These are phyloP conservation scores for Vitis cinerea DNA, from an alignment of 164 flowering plant genomes.

Conservation along the genomic window DNA sequence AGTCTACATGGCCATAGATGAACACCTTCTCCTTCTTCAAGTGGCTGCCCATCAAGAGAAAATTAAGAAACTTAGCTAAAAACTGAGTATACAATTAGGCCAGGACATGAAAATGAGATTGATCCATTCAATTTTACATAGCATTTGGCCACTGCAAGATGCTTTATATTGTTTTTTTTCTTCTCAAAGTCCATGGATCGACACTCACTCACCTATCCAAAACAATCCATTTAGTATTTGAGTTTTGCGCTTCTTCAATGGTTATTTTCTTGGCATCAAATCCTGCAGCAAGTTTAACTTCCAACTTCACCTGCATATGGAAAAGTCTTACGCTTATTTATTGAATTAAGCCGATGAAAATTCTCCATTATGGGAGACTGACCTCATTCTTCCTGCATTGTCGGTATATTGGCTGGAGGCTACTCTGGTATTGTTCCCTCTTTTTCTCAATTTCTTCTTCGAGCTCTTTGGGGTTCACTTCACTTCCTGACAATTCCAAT, in stretches of 20 bases:
- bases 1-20: constrained; percentile 36
- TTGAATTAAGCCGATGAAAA: too few relatives aligned
- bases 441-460: constrained; percentile 39
- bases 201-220: constrained; percentile 30
- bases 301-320: constrained; percentile 42
- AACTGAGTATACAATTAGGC: neutral
- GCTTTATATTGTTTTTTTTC: neutral
- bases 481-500: constrained; percentile 39
- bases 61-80: neutral
- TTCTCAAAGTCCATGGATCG: too few relatives aligned
- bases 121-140: neutral
- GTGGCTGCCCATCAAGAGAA: constrained; percentile 24
- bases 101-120: neutral
- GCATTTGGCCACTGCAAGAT: neutral
- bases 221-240: constrained; percentile 46
- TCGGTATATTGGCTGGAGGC: constrained; percentile 40
- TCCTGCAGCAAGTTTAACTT: constrained; percentile 50
- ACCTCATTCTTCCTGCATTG: constrained; percentile 49
- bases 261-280: constrained; percentile 30
- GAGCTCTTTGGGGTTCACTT: constrained; percentile 29
- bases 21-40: constrained; percentile 36
- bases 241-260: constrained; percentile 38
- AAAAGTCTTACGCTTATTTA: neutral
- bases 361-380: neutral
- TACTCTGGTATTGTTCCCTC: constrained; percentile 38